phyloP scores from a whole-genome alignment of 2,329 filamentous ascomycete species.

The Venturia effusa region DNA sequence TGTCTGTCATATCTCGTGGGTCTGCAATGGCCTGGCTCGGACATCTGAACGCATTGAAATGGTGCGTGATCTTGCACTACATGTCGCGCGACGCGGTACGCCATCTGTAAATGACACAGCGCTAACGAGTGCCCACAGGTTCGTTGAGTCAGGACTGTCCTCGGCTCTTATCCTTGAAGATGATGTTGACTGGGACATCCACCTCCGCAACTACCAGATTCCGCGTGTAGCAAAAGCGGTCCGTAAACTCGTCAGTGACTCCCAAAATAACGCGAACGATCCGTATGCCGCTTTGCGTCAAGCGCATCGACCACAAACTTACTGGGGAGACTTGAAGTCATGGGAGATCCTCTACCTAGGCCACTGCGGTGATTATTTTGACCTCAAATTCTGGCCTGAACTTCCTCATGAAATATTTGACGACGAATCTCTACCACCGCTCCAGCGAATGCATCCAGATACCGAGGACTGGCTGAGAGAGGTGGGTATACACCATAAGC shows the following conservation, averaged over 20 bases:
- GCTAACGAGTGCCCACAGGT: constrained; percentile 16
- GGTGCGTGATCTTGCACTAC: constrained; percentile 14
- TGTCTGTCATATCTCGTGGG: constrained; percentile 23
- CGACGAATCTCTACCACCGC: constrained; percentile 23
- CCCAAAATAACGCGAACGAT: not conserved
- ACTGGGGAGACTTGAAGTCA: constrained; percentile 20
- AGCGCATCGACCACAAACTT: constrained; percentile 16
- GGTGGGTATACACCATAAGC: constrained; percentile 19
- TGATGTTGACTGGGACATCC: constrained; percentile 30
- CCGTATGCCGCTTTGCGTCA: constrained; percentile 11
- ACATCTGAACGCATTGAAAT: constrained; percentile 27
- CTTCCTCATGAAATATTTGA: constrained; percentile 31
- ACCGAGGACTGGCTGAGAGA: constrained; percentile 23
- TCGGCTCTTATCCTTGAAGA: constrained; percentile 30
- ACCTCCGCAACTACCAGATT: constrained; percentile 24
- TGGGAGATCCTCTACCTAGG: constrained; percentile 32
- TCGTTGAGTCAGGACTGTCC: constrained; percentile 21
- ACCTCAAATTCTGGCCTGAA: constrained; percentile 25
- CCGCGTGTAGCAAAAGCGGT: constrained; percentile 22
- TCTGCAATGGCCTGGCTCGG: constrained; percentile 31
- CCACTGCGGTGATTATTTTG: constrained; percentile 28
- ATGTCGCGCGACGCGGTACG: constrained; percentile 1
- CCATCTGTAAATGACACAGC: constrained; percentile 4
- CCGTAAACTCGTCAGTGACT: constrained; percentile 16
- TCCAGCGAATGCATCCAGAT: constrained; percentile 20